Conservation (phyloP, 2,329 filamentous ascomycete genomes). For the Trichoderma guizhouense region DNA sequence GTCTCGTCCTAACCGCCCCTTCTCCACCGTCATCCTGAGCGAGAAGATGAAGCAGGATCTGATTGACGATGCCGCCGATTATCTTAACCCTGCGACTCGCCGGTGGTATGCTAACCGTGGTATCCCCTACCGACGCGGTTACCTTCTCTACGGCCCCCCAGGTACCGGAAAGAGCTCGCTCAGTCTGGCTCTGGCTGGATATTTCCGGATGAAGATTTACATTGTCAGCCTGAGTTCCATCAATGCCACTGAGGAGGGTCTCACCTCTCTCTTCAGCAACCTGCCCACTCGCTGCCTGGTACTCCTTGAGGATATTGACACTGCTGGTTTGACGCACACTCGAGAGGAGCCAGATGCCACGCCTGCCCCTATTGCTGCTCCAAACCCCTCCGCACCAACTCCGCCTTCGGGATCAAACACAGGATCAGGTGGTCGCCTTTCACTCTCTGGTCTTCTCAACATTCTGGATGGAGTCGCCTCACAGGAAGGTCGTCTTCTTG, state of each 20-base stretch:
- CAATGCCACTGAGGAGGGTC: constrained; percentile 61
- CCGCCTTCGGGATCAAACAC: not conserved
- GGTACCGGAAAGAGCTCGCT: constrained; percentile 77
- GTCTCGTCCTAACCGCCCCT: constrained; percentile 56
- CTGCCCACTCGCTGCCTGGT: constrained; percentile 70
- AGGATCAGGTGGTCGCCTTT: constrained; percentile 44
- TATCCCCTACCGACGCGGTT: constrained; percentile 81
- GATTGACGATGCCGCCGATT: constrained; percentile 59
- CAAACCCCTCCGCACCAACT: constrained; percentile 6
- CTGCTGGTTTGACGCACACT: constrained; percentile 64
- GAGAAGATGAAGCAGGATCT: constrained; percentile 58
- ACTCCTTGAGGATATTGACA: constrained; percentile 74
- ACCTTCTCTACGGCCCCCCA: constrained; percentile 75
- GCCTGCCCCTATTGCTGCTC: constrained; percentile 5
- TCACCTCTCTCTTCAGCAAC: constrained; percentile 61
- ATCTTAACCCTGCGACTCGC: constrained; percentile 58
- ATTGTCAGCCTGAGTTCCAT: constrained; percentile 65
- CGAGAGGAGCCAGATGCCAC: constrained; percentile 36
- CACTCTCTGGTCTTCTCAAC: constrained; percentile 74
- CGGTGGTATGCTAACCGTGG: constrained; percentile 83
- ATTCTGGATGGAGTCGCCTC: constrained; percentile 72
- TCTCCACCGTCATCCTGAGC: constrained; percentile 64
- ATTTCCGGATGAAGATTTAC: constrained; percentile 69
- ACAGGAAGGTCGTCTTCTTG: constrained; percentile 59
- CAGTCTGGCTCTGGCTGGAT: constrained; percentile 66